Evolutionary conservation across 306 rosid species (phyloP).

Genomic region (Leucaena leucocephala): DNA sequence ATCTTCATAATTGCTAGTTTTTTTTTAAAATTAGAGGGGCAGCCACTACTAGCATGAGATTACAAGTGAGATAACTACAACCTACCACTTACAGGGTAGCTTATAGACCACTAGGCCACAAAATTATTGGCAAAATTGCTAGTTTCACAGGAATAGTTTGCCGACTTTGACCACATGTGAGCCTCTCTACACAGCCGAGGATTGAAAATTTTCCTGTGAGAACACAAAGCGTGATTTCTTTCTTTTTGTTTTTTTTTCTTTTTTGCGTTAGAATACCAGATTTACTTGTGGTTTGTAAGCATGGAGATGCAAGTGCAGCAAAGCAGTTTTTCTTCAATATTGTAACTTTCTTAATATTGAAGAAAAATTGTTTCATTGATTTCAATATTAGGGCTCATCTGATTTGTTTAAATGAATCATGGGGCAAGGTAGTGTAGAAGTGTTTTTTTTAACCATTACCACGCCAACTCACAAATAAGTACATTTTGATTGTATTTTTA

Average conservation of each 20-base stretch:
- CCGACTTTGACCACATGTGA: not conserved
- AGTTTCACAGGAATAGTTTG: not conserved
- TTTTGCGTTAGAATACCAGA: not conserved
- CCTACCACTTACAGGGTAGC: no score
- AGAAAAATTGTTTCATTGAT: not conserved
- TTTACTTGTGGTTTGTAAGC: not conserved
- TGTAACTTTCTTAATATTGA: not conserved
- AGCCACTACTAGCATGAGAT: no score
- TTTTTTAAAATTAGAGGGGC: no score
- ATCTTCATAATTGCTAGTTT: not conserved
- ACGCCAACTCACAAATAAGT: no score
- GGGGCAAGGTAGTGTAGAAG: no score
- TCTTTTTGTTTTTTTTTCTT: not conserved
- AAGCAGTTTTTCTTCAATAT: not conserved
- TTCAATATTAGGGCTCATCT: not conserved
- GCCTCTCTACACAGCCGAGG: not conserved
- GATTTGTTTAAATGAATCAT: no score
- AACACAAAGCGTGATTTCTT: not conserved
- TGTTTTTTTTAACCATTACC: no score
- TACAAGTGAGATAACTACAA: no score
- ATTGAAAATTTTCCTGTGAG: not conserved
- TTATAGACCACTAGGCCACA: no score
- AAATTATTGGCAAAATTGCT: not conserved
- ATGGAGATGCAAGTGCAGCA: not conserved
- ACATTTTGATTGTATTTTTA: no score